Evolutionary conservation across 2,329 filamentous ascomycete genomes (phyloP).

Genomic region (Rutstroemia sydowiana): DNA sequence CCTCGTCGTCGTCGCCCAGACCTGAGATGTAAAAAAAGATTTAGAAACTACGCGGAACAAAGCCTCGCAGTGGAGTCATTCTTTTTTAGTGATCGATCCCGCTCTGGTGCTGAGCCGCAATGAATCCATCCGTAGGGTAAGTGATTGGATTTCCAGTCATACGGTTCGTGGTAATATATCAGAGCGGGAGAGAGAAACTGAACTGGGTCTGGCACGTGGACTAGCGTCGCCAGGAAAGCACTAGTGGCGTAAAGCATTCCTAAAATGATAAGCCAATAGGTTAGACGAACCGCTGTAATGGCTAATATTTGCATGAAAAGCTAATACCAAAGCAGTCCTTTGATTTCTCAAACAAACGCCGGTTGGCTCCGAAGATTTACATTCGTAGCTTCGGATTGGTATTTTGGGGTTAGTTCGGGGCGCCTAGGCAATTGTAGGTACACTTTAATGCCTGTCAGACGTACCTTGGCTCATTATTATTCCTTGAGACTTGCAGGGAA

Average conservation of each 20-base stretch:
- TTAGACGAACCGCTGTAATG: slow-evolving; percentile 4
- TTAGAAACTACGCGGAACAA: neutral
- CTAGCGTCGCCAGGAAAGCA: neutral
- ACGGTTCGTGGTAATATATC: no score
- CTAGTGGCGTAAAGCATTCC: neutral
- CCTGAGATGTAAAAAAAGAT: neutral
- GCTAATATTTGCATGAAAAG: no score
- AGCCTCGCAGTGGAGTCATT: neutral
- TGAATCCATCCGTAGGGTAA: neutral
- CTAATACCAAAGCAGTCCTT: neutral
- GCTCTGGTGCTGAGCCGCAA: neutral
- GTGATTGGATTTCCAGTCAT: no score
- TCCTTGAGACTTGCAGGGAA: no score
- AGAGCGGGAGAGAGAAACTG: neutral
- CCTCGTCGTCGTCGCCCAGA: no score
- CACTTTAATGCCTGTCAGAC: neutral
- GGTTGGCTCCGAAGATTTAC: neutral
- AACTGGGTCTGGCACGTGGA: neutral
- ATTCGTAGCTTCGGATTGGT: neutral
- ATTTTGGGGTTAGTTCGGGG: neutral
- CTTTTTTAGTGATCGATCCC: neutral
- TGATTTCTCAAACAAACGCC: neutral
- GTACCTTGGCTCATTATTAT: neutral
- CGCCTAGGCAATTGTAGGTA: neutral
- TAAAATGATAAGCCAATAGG: slow-evolving; percentile 3